These are phyloP conservation scores for Aquanectria penicillioides DNA, from an alignment of 2,329 filamentous ascomycete species.

Conservation along the genomic window DNA sequence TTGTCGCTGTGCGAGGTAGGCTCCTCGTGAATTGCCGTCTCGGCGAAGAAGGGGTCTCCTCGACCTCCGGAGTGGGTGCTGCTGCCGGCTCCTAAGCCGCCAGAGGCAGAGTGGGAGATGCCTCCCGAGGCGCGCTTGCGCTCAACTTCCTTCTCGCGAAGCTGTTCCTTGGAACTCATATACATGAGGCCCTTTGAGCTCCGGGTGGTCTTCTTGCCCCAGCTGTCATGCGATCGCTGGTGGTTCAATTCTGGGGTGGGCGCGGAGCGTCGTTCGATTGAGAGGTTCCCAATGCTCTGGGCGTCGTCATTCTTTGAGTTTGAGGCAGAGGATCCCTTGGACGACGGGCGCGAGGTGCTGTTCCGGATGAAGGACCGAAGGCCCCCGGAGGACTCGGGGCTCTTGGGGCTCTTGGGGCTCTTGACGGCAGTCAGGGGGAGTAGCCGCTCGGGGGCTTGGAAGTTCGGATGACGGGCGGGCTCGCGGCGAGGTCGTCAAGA, in stretches of 20 bases:
- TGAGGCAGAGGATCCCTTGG: constrained; percentile 65
- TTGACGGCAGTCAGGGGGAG: constrained; percentile 75
- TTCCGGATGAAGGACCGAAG: constrained; percentile 69
- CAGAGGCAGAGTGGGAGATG: constrained; percentile 30
- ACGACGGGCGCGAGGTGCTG: constrained; percentile 65
- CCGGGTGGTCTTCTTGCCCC: constrained; percentile 66
- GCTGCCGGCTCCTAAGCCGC: constrained; percentile 51
- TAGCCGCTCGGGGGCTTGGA: constrained; percentile 82
- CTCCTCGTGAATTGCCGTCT: constrained; percentile 67
- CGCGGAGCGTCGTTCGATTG: constrained; percentile 66
- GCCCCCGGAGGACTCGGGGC: constrained; percentile 59
- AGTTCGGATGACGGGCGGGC: constrained; percentile 80
- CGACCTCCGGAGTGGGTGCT: constrained; percentile 50
- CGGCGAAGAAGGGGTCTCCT: constrained; percentile 61
- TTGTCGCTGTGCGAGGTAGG: constrained; percentile 44
- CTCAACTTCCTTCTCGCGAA: constrained; percentile 71
- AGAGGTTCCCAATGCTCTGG: constrained; percentile 72
- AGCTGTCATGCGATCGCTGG: constrained; percentile 69
- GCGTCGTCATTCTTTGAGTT: constrained; percentile 67
- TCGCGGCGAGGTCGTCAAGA: constrained; percentile 69
- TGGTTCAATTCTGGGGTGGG: constrained; percentile 60
- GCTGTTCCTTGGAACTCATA: constrained; percentile 76
- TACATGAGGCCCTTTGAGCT: constrained; percentile 72
- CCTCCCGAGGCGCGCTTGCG: constrained; percentile 60
- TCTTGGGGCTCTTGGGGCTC: constrained; percentile 59